These are phyloP conservation scores for Penicillium robsamsonii DNA, from an alignment of 495 filamentous ascomycete species.

Conservation along the genomic window DNA sequence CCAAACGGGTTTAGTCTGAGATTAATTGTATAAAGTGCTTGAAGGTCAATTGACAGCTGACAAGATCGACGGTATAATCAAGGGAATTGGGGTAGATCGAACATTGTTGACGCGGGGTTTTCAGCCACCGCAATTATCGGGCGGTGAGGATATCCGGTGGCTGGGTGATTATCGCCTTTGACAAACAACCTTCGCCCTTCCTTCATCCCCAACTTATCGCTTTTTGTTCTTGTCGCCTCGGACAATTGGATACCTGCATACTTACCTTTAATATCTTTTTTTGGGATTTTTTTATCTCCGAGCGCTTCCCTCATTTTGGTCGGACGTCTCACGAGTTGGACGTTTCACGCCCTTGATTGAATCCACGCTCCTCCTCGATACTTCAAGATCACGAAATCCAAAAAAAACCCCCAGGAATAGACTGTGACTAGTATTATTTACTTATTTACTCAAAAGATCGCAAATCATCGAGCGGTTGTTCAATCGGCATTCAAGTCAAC, in stretches of 20 bases:
- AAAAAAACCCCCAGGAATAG: not conserved
- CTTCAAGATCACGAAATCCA: not conserved
- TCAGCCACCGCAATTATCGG: slow-evolving; percentile 14
- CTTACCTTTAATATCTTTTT: not conserved
- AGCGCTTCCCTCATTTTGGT: not conserved
- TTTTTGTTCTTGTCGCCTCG: slow-evolving; percentile 8
- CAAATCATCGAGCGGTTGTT: not conserved
- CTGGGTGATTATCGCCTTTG: slow-evolving; percentile 27
- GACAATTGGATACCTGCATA: not conserved
- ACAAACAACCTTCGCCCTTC: slow-evolving; percentile 23
- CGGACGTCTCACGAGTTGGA: not conserved
- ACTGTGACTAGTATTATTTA: not conserved
- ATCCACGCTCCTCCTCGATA: slow-evolving; percentile 9
- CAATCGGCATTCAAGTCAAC: slow-evolving; percentile 11
- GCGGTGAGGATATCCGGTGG: slow-evolving; percentile 21
- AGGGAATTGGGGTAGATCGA: slow-evolving; percentile 8
- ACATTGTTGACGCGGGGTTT: slow-evolving; percentile 22
- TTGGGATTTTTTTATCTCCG: not conserved
- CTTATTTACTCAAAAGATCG: not conserved
- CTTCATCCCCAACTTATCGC: slow-evolving; percentile 14
- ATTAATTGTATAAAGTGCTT: not conserved
- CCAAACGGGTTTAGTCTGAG: not conserved
- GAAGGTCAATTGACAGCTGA: not conserved
- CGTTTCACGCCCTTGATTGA: slow-evolving; percentile 19
- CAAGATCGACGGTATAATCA: not conserved